Evolutionary conservation across 2,329 filamentous ascomycete genomes (phyloP).

Genomic region (Fusarium musae): DNA sequence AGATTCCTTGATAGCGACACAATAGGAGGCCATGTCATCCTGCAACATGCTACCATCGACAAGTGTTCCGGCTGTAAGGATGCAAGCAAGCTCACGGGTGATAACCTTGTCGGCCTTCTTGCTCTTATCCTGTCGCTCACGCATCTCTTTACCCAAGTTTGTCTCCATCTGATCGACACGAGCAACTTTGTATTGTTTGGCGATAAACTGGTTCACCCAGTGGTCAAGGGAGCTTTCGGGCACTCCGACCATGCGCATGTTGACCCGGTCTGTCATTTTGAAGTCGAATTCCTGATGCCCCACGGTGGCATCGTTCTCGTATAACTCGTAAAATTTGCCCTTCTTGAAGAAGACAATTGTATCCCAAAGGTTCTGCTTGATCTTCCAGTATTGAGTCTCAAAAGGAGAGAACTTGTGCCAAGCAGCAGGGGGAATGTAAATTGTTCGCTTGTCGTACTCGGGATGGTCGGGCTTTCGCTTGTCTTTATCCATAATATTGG

Average conservation of each 20-base stretch:
- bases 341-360: conserved; percentile 99
- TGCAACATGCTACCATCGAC: conserved; percentile 98
- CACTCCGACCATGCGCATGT: conserved; percentile 99
- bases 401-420: conserved; percentile 91
- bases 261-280: conserved; percentile 96
- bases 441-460: conserved; percentile 89
- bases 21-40: conserved; percentile 97
- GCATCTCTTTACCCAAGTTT: conserved; percentile 96
- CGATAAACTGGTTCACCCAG: conserved; percentile 98
- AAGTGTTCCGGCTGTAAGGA: conserved; percentile 90
- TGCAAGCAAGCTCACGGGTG: conserved; percentile 86
- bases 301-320: conserved; percentile 96
- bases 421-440: conserved; percentile 87
- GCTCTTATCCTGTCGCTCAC: conserved; percentile 79
- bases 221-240: conserved; percentile 94
- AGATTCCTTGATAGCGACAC: conserved; percentile 91
- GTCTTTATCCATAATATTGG: conserved; percentile 85
- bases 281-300: conserved; percentile 97
- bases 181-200: conserved; percentile 97
- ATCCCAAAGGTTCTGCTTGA: conserved; percentile 97
- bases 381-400: conserved; percentile 99
- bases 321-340: conserved; percentile 98
- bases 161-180: conserved; percentile 97
- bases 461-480: conserved; percentile 80
- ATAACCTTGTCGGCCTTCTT: conserved; percentile 95